A percentile compares a stretch with the other conserved stretches of the same genome.
Evolutionary conservation across 2,329 filamentous ascomycete genomes (phyloP).

Genomic region (Corniculantispora saksenae): DNA sequence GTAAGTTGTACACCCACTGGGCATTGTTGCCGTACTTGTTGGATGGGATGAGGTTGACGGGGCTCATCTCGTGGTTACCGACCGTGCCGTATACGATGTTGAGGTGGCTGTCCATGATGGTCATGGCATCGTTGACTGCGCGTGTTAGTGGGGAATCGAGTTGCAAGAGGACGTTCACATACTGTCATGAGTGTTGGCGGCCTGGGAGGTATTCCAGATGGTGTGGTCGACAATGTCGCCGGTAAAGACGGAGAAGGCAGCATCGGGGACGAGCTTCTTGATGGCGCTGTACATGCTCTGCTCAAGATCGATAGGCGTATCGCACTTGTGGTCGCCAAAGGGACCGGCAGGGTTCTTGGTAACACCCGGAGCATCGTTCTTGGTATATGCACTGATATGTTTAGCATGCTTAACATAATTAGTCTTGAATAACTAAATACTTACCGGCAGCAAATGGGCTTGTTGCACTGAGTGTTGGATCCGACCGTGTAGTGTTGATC

Average conservation of each 20-base stretch:
- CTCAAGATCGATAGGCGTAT: conserved; percentile 52
- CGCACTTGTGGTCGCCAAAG: conserved; percentile 55
- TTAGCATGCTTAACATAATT: not conserved
- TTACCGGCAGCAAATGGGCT: conserved; percentile 60
- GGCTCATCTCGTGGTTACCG: conserved; percentile 59
- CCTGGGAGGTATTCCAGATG: conserved; percentile 46
- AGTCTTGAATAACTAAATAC: not conserved
- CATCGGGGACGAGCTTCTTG: conserved; percentile 44
- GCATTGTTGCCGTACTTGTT: conserved; percentile 38
- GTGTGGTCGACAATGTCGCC: conserved; percentile 59
- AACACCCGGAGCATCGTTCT: conserved; percentile 49
- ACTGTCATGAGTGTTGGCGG: conserved; percentile 35
- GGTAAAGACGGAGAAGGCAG: conserved; percentile 58
- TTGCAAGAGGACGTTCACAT: not conserved
- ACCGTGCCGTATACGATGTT: conserved; percentile 52
- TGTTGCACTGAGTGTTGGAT: conserved; percentile 55
- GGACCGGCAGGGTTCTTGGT: conserved; percentile 51
- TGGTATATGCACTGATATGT: conserved; percentile 43
- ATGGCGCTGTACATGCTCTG: conserved; percentile 58
- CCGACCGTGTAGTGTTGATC: conserved; percentile 57
- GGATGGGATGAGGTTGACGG: conserved; percentile 53
- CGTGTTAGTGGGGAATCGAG: not conserved
- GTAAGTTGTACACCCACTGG: conserved; percentile 55
- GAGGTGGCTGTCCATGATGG: conserved; percentile 44
- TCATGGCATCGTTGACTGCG: conserved; percentile 48